These are phyloP conservation scores for Aspergillus taichungensis DNA, from an alignment of 495 filamentous ascomycete genomes.

Conservation along the genomic window DNA sequence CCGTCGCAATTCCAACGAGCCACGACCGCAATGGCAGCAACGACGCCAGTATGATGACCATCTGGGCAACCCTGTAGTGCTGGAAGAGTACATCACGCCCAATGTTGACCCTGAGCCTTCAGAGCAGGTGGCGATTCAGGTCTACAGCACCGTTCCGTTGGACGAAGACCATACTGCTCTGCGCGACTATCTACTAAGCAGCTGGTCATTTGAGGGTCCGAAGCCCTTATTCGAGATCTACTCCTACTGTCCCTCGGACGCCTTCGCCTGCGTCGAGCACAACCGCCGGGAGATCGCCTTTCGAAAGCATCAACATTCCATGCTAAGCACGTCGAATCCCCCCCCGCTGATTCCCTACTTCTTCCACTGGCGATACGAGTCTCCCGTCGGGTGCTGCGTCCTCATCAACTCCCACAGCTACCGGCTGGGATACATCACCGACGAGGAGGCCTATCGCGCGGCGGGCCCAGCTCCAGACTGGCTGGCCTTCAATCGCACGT, in stretches of 20 bases:
- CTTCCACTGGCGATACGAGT: background rate
- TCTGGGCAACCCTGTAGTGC: no score
- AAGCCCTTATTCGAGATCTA: conserved; percentile 17
- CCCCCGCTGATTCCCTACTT: conserved; percentile 9
- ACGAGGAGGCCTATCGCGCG: background rate
- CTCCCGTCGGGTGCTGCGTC: conserved; percentile 5
- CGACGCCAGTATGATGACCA: no score
- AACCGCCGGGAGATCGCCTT: conserved; percentile 15
- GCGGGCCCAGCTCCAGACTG: conserved; percentile 8
- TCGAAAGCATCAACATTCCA: conserved; percentile 13
- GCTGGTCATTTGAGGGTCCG: conserved; percentile 2
- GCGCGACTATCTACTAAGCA: conserved; percentile 10
- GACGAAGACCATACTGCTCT: conserved; percentile 15
- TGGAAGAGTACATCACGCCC: no score
- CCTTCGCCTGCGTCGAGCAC: conserved; percentile 17
- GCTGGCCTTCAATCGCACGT: conserved; percentile 11
- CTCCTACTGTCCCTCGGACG: conserved; percentile 11
- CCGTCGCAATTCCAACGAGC: no score
- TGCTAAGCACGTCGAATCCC: conserved; percentile 3
- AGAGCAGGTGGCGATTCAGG: conserved; percentile 6
- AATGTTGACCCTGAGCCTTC: conserved; percentile 3
- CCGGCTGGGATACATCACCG: conserved; percentile 6
- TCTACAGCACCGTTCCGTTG: conserved; percentile 17
- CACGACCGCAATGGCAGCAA: no score
- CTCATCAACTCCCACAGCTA: conserved; percentile 13